Base-by-base conservation (phyloP, 2,329 filamentous ascomycete genomes). In the Aspergillus fijiensis region DNA sequence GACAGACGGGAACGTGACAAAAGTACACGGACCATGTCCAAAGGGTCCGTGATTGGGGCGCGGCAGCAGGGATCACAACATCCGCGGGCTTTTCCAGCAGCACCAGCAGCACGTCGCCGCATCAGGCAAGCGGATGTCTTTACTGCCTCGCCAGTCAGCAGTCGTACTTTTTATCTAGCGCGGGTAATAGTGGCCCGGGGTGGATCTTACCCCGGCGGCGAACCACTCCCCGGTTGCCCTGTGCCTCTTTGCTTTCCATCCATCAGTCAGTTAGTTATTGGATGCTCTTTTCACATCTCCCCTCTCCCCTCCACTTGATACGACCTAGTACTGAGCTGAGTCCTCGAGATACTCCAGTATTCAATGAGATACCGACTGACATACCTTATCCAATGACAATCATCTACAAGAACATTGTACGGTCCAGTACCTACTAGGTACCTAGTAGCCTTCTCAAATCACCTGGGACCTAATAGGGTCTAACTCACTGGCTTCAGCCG, bases 81-180 rank as follows among this genome's bases (percentile, higher is more conserved):
- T 62, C 67, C 71, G 70, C 67, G 65, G 66, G 67, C 68, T 62
- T 64, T 60, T 63, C 16, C 23, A 23, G 23, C 23, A 23, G 23
- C 23, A 23, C 67, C 60, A 66, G 61, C 72, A 69, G 67, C 69
- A 69, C 31, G 65, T 72, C 70, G 72, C 71, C 71, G 66, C 60
- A 74, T 72, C 71, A 62, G 72, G 72, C 61, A 74, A 63, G 68
- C 63, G 62, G 65, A 64, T 65, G 65, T 64, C 62, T 59, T 68
- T 66, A 64, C 23, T 23, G 60, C 64, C 64, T 56, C 60, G 61
- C 60, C 62, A 61, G 60, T 63, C 63, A 64, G 63, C 66, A 62
- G 48, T 52, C 29, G 63, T 64, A 65, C 63, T 65, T 66, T 35
- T 65, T 56, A 21, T 55, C 49, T 61, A 59, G 55, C 60, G 52